phyloP scores from a whole-genome alignment of 75 land plant genomes.

The Isoetes taiwanensis region DNA sequence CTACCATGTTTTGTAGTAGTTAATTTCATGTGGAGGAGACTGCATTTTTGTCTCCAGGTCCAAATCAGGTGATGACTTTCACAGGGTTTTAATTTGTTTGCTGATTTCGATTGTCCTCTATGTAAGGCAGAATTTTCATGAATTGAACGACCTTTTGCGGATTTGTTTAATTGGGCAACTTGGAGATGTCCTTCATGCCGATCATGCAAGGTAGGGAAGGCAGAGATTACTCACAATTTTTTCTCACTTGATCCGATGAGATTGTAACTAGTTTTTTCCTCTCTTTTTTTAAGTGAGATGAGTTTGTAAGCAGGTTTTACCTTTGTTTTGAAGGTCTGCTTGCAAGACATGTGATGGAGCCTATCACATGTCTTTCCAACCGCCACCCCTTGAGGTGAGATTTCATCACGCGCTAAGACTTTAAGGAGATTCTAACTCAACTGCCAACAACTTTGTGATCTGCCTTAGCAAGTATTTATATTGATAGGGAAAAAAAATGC shows the following conservation, averaged over 20 bases:
- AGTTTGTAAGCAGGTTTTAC: slow-evolving; percentile 78
- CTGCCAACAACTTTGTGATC: too few relatives aligned
- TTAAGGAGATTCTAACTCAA: too few relatives aligned
- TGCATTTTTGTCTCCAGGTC: too few relatives aligned
- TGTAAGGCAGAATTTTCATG: neutral
- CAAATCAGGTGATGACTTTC: too few relatives aligned
- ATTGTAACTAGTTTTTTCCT: neutral
- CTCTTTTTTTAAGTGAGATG: too few relatives aligned
- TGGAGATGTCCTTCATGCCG: slow-evolving; percentile 88
- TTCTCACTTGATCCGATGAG: neutral
- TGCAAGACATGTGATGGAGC: slow-evolving; percentile 96
- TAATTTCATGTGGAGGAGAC: too few relatives aligned
- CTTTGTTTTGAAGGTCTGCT: slow-evolving; percentile 80
- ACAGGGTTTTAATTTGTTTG: too few relatives aligned
- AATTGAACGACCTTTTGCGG: slow-evolving; percentile 23
- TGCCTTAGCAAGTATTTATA: too few relatives aligned
- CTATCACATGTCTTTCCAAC: slow-evolving; percentile 83
- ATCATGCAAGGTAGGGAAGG: slow-evolving; percentile 64
- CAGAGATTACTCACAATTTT: neutral
- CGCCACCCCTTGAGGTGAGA: slow-evolving; percentile 83
- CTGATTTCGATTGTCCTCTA: too few relatives aligned
- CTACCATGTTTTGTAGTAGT: too few relatives aligned
- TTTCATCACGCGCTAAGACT: too few relatives aligned
- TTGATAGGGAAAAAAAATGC: too few relatives aligned
- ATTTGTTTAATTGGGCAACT: slow-evolving; percentile 93